Conservation (phyloP, 805 yeast species). For the Suhomyces sp. region DNA sequence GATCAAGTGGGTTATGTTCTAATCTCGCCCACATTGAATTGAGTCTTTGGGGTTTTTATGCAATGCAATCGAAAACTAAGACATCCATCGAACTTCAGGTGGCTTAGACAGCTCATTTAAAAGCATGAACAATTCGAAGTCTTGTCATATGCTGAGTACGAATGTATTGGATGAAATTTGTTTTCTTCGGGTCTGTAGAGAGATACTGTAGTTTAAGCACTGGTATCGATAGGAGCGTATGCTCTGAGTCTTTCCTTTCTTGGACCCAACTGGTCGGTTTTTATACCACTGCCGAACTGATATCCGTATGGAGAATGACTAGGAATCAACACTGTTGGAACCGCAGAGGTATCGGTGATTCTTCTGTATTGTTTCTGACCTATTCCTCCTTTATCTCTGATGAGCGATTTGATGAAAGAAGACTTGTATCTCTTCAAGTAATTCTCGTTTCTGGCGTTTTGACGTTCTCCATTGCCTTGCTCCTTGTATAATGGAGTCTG, state of each 20-base stretch:
- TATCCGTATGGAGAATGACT: conserved; percentile 41
- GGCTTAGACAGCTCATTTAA: too few relatives aligned
- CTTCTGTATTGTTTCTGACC: conserved; percentile 43
- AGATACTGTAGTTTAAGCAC: conserved; percentile 1
- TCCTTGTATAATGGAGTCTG: conserved; percentile 38
- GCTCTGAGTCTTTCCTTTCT: conserved; percentile 42
- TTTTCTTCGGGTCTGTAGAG: too few relatives aligned
- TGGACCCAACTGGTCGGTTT: conserved; percentile 44
- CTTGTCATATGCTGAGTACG: too few relatives aligned
- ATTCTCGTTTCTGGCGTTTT: conserved; percentile 35
- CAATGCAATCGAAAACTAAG: conserved; percentile 2
- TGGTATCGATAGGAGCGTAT: conserved; percentile 35
- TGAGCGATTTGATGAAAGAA: conserved; percentile 42
- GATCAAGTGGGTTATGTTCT: too few relatives aligned
- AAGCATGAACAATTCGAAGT: too few relatives aligned
- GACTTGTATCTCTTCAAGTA: conserved; percentile 39
- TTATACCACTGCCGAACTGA: conserved; percentile 46
- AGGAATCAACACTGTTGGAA: conserved; percentile 36
- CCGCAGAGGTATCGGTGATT: conserved; percentile 25
- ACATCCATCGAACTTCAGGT: too few relatives aligned
- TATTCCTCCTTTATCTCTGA: conserved; percentile 46
- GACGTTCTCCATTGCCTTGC: conserved; percentile 28
- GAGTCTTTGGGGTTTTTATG: too few relatives aligned
- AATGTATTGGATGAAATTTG: too few relatives aligned
- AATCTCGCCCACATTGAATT: too few relatives aligned